Evolutionary conservation across 2,329 filamentous ascomycete species (phyloP).

Genomic region (Epichloe typhina): DNA sequence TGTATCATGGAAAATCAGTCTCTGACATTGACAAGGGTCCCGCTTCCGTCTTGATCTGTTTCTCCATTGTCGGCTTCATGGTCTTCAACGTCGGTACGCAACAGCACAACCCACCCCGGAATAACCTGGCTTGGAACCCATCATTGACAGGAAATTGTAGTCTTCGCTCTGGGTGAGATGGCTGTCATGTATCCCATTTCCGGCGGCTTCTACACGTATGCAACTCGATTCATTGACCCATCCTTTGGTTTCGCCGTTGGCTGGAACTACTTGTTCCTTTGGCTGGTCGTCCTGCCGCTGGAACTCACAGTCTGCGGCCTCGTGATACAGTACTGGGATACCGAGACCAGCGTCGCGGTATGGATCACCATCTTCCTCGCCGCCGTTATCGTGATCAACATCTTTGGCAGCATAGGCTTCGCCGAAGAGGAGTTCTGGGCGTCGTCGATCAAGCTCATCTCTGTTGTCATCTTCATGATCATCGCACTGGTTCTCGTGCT

Average conservation of each 20-base stretch:
- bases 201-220: constrained; percentile 51
- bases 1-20: neutral
- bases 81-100: constrained; percentile 23
- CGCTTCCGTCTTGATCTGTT: constrained; percentile 33
- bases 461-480: constrained; percentile 50
- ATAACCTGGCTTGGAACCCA: neutral
- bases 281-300: constrained; percentile 35
- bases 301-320: constrained; percentile 37
- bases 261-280: constrained; percentile 32
- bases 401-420: constrained; percentile 41
- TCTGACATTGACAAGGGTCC: constrained; percentile 17
- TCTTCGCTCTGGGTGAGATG: constrained; percentile 48
- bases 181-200: constrained; percentile 50
- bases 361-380: constrained; percentile 42
- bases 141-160: constrained; percentile 10
- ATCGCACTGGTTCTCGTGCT: constrained; percentile 42
- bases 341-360: constrained; percentile 29
- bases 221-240: constrained; percentile 47
- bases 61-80: constrained; percentile 44
- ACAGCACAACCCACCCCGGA: neutral
- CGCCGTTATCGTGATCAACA: constrained; percentile 35
- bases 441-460: constrained; percentile 40
- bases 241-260: constrained; percentile 45
- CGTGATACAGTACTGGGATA: constrained; percentile 39
- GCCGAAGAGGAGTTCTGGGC: constrained; percentile 45